Percentiles rank a stretch among this genome's conserved stretches.
phyloP scores from a whole-genome alignment of 805 yeast species.

The Barnettozyma pratensis region DNA sequence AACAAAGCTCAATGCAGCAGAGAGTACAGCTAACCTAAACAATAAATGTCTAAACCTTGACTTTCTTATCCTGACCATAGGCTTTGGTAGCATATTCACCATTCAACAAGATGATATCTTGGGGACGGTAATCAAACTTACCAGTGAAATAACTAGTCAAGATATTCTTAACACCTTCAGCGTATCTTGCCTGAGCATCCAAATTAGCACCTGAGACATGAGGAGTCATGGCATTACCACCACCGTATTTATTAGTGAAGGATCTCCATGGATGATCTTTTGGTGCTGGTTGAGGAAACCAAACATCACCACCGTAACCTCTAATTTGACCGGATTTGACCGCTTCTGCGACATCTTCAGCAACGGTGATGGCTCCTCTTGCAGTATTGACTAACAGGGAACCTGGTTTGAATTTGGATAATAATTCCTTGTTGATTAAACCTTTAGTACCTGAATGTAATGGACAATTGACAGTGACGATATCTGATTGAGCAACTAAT shows the following conservation, averaged over 20 bases:
- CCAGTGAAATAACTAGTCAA: slow-evolving; percentile 58
- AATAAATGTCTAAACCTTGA: slow-evolving; percentile 9
- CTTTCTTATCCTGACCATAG: slow-evolving; percentile 50
- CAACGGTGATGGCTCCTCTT: slow-evolving; percentile 74
- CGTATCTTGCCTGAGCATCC: slow-evolving; percentile 75
- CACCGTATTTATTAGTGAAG: slow-evolving; percentile 59
- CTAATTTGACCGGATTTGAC: slow-evolving; percentile 60
- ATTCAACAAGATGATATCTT: slow-evolving; percentile 64
- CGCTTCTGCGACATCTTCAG: slow-evolving; percentile 72
- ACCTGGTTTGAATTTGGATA: slow-evolving; percentile 68
- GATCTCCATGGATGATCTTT: slow-evolving; percentile 72
- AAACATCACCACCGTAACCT: slow-evolving; percentile 85
- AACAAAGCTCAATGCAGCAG: no score
- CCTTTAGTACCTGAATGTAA: slow-evolving; percentile 67
- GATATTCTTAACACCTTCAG: slow-evolving; percentile 63
- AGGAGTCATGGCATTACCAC: slow-evolving; percentile 83
- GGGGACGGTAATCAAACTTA: slow-evolving; percentile 65
- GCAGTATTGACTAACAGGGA: slow-evolving; percentile 76
- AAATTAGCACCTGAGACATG: slow-evolving; percentile 76
- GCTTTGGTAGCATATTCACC: slow-evolving; percentile 73
- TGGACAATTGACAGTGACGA: slow-evolving; percentile 75
- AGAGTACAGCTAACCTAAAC: no score
- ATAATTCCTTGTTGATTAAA: slow-evolving; percentile 57
- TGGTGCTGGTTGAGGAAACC: slow-evolving; percentile 85
- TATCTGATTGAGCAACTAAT: slow-evolving; percentile 60